Conservation (phyloP, 2,329 filamentous ascomycete genomes). For the Fusarium burgessii region DNA sequence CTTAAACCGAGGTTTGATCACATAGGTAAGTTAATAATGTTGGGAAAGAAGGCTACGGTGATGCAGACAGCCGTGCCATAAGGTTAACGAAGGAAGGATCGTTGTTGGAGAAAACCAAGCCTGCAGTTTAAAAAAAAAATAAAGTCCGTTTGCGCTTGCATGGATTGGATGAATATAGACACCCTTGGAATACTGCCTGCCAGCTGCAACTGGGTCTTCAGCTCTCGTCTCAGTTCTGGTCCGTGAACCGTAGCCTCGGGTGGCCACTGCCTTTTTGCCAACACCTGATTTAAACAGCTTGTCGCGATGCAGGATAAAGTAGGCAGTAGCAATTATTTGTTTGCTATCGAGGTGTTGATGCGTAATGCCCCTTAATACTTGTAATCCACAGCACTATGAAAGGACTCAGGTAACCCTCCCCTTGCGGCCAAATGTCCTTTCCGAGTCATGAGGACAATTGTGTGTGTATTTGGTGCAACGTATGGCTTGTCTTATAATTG, state of each 20-base stretch:
- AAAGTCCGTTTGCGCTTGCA: conserved; percentile 26
- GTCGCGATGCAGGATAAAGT: conserved; percentile 2
- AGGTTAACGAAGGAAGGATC: conserved; percentile 1
- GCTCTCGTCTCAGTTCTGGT: neutral
- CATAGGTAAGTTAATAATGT: neutral
- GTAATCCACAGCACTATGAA: conserved; percentile 6
- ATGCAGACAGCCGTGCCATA: conserved; percentile 9
- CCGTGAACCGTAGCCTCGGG: conserved; percentile 31
- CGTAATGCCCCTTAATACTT: conserved; percentile 12
- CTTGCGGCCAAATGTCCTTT: conserved; percentile 11
- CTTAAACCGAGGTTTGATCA: neutral
- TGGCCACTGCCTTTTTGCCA: conserved; percentile 29
- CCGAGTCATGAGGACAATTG: conserved; percentile 36
- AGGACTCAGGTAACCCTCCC: conserved; percentile 13
- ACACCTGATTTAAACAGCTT: neutral
- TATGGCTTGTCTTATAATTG: conserved; percentile 8
- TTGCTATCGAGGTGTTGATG: neutral
- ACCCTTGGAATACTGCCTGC: conserved; percentile 21
- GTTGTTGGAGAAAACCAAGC: neutral
- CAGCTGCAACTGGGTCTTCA: conserved; percentile 24
- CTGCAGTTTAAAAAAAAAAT: conserved; percentile 2
- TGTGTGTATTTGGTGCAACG: conserved; percentile 27
- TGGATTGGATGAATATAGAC: conserved; percentile 16
- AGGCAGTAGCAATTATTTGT: neutral
- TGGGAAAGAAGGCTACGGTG: neutral